A percentile compares a stretch with the other conserved stretches of the same genome.
phyloP scores from a whole-genome alignment of 83 land plant species.

The Picea abies region DNA sequence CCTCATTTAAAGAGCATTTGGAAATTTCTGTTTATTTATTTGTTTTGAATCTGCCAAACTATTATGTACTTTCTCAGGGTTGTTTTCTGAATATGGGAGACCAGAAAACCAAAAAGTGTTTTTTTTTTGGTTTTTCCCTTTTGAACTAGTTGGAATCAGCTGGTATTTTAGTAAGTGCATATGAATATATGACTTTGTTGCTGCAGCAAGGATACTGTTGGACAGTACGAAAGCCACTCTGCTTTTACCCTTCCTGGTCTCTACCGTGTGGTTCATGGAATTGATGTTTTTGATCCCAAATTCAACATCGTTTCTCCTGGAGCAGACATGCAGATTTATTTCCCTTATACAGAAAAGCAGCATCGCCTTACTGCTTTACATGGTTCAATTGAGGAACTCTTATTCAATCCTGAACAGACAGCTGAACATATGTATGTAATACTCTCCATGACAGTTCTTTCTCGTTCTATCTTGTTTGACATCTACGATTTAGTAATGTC shows the following conservation, averaged over 20 bases:
- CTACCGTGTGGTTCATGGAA: constrained; percentile 71
- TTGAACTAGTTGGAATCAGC: background rate
- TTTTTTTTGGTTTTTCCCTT: too few species aligned
- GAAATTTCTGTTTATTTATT: too few species aligned
- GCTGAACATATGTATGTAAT: constrained; percentile 54
- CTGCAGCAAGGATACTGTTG: constrained; percentile 67
- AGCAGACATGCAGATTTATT: constrained; percentile 67
- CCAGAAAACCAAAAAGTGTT: too few species aligned
- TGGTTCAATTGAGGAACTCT: constrained; percentile 44
- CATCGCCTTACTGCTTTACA: constrained; percentile 55
- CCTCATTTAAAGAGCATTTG: background rate
- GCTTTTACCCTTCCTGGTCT: constrained; percentile 77
- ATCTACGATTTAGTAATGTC: background rate
- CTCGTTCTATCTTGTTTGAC: background rate
- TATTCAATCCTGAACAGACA: constrained; percentile 49
- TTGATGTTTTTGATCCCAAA: constrained; percentile 85
- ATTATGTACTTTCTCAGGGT: background rate
- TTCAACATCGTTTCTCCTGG: constrained; percentile 84
- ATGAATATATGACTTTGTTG: background rate
- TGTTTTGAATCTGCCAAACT: background rate
- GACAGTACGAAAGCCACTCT: constrained; percentile 76
- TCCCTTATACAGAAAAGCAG: constrained; percentile 51
- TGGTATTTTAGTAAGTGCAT: background rate
- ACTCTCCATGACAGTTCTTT: constrained; percentile 23
- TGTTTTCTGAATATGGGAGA: too few species aligned